Conservation (phyloP, 495 filamentous ascomycete genomes). For the Penicillium pulvis region DNA sequence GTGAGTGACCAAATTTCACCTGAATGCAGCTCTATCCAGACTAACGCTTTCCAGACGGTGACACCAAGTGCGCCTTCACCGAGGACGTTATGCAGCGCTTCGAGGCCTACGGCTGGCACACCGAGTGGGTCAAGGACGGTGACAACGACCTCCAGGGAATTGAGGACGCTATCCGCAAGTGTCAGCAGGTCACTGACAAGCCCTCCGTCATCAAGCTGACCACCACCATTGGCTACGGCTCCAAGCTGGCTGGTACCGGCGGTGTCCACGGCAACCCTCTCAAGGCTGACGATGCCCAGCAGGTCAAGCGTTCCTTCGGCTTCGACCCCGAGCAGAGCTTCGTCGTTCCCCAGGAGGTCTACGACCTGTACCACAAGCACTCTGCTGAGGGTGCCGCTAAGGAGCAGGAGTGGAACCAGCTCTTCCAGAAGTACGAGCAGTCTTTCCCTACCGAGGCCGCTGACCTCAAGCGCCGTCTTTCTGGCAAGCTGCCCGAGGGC, state of each 20-base stretch:
- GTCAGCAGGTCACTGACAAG: conserved; percentile 89
- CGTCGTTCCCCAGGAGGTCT: conserved; percentile 91
- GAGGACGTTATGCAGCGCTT: conserved; percentile 96
- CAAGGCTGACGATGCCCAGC: conserved; percentile 88
- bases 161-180: conserved; percentile 82
- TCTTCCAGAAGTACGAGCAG: conserved; percentile 81
- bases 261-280: conserved; percentile 95
- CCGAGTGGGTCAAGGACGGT: conserved; percentile 81
- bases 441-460: conserved; percentile 74
- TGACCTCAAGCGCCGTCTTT: conserved; percentile 81
- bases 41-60: conserved; percentile 64
- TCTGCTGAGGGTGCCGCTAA: conserved; percentile 81
- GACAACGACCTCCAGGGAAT: conserved; percentile 88
- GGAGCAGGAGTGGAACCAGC: conserved; percentile 94
- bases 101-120: conserved; percentile 98
- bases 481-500: conserved; percentile 86
- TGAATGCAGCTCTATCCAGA: neutral
- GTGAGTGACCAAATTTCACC: conserved; percentile 41
- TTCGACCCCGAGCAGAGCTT: conserved; percentile 95
- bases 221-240: conserved; percentile 98
- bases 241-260: conserved; percentile 87
- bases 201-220: conserved; percentile 95
- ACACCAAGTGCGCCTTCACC: conserved; percentile 94
- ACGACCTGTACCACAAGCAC: conserved; percentile 84
- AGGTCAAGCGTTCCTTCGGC: conserved; percentile 90